These are phyloP conservation scores for Flaveria robusta DNA, from an alignment of 129 eudicot genomes.

Conservation along the genomic window DNA sequence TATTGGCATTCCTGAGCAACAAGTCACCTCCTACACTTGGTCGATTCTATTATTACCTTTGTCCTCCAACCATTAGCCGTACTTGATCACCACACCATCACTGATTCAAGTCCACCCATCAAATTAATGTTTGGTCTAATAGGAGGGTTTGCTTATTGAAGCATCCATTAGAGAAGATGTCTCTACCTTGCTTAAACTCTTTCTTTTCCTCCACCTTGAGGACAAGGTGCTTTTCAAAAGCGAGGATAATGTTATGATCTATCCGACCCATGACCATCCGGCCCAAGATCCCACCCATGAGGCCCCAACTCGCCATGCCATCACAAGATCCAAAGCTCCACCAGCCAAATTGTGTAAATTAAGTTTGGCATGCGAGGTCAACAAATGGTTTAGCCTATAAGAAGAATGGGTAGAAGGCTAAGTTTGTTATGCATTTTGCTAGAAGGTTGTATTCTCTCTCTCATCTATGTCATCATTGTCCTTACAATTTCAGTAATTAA, in stretches of 20 bases:
- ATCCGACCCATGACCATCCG: too few relatives aligned
- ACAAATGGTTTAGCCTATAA: neutral
- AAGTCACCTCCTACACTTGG: too few relatives aligned
- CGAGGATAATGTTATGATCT: neutral
- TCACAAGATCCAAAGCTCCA: neutral
- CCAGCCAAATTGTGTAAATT: neutral
- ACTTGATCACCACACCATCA: too few relatives aligned
- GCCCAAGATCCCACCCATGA: neutral
- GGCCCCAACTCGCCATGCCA: neutral
- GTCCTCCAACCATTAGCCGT: too few relatives aligned
- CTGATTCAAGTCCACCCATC: too few relatives aligned
- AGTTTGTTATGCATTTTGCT: neutral
- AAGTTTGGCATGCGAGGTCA: neutral
- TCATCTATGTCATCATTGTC: neutral
- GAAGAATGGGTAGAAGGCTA: neutral
- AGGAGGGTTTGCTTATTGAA: neutral
- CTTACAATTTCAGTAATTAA: neutral
- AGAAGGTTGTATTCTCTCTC: neutral
- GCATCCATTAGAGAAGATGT: neutral
- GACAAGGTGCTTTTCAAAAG: neutral
- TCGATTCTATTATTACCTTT: too few relatives aligned
- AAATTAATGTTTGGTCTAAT: too few relatives aligned
- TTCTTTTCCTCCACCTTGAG: neutral
- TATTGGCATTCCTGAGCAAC: too few relatives aligned
- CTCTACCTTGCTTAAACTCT: neutral